Evolutionary conservation across 208 protist genomes (phyloP), one percentile per base, ranked within the genome.

Genomic region (Trypanosoma platydactyli): DNA sequence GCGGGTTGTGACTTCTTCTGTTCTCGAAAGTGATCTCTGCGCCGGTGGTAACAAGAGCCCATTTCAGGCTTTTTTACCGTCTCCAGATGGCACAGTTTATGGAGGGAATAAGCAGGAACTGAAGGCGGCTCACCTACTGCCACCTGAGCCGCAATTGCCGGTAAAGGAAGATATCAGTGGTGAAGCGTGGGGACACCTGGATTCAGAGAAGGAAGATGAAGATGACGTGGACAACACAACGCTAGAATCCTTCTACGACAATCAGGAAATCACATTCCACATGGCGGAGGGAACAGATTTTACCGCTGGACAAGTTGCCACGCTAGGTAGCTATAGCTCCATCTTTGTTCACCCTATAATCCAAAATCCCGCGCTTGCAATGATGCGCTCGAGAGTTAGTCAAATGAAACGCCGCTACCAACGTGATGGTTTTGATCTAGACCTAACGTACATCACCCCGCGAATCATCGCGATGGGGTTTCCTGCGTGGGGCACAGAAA

Each of bases 381-480:
- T 62, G 42, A 54, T 97, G 22, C 71, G 92, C 30, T 72, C 83
- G 22, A 67, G 88, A 5, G 95, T 98, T 6, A 95, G 87, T 20
- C 94, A 97, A 64, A 89, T 96, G 59, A 98, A 98, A 62, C 67
- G 81, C 5, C 73, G 95, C 20, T 98, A 89, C 64, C 72, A 88
- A 42, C 81, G 95, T 1, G 88, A 80, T 45, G 83, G 80, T 33
- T 98, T 97, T 71, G 83, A 98, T 76, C 80, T 98, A 18, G 97
- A 98, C 67, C 78, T 98, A 16, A 91, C 92, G 1, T 98, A 97
- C 68, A 95, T 98, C 64, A 97, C 88, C 3, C 69, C 79, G 25
- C 76, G 75, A 9, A 84, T 98, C 35, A 95, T 98, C 55, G 94
- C 92, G 1, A 98, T 97, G 95, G 95, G 96, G 29, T 98, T 94